Evolutionary conservation across 2,329 filamentous ascomycete species (phyloP).

Genomic region (Leptosphaerulina australis): DNA sequence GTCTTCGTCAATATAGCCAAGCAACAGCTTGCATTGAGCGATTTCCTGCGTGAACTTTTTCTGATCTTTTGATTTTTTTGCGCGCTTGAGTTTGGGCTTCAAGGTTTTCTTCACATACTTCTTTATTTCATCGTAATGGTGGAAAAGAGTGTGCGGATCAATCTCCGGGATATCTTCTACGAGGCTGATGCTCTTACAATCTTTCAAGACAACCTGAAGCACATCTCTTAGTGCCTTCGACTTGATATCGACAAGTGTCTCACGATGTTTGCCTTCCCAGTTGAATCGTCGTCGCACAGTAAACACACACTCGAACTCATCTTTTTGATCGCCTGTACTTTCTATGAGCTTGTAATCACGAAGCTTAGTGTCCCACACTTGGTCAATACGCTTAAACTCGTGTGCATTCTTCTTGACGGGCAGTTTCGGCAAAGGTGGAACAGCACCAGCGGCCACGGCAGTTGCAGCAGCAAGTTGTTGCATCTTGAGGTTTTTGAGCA

Average conservation of each 20-base stretch:
- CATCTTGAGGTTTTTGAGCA: constrained; percentile 24
- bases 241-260: constrained; percentile 82
- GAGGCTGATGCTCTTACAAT: constrained; percentile 77
- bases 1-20: constrained; percentile 81
- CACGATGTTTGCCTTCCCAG: constrained; percentile 78
- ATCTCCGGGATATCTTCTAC: constrained; percentile 77
- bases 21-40: constrained; percentile 71
- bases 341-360: constrained; percentile 70
- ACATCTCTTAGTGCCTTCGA: constrained; percentile 77
- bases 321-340: constrained; percentile 66
- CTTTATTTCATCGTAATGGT: constrained; percentile 80
- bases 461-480: constrained; percentile 24
- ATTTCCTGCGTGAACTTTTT: constrained; percentile 65
- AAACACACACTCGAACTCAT: constrained; percentile 77
- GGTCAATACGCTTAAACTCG: constrained; percentile 73
- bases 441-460: constrained; percentile 14
- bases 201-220: constrained; percentile 73
- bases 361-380: constrained; percentile 58
- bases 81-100: constrained; percentile 63
- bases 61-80: constrained; percentile 66
- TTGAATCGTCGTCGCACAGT: constrained; percentile 83
- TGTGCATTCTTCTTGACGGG: constrained; percentile 50
- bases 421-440: constrained; percentile 25
- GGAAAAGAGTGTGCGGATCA: constrained; percentile 56
- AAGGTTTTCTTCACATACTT: constrained; percentile 65